Conservation (phyloP, 2,329 filamentous ascomycete species). For the Colletotrichum musicola region DNA sequence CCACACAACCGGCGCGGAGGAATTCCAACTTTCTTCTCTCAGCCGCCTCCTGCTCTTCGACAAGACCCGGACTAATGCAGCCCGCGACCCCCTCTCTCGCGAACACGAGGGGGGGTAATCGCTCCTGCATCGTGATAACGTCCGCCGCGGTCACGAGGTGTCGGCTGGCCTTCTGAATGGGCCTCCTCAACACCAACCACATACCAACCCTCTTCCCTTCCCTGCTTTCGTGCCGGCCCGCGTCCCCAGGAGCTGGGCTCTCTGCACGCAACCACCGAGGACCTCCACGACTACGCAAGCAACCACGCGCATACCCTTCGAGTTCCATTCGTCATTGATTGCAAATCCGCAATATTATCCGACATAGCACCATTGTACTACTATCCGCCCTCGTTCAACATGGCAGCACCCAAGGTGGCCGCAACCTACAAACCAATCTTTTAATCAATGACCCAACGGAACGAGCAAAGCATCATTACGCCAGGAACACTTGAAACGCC, state of each 20-base stretch:
- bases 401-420: background rate
- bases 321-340: slow-evolving; percentile 32
- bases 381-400: slow-evolving; percentile 10
- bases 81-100: background rate
- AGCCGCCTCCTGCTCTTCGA: slow-evolving; percentile 13
- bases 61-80: slow-evolving; percentile 7
- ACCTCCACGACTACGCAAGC: background rate
- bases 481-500: slow-evolving; percentile 32
- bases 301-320: background rate
- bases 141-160: background rate
- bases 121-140: slow-evolving; percentile 6
- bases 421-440: slow-evolving; percentile 14
- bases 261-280: slow-evolving; percentile 19
- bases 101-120: slow-evolving; percentile 1
- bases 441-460: slow-evolving; percentile 36
- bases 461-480: slow-evolving; percentile 38
- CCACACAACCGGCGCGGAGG: slow-evolving; percentile 4
- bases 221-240: slow-evolving; percentile 36
- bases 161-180: slow-evolving; percentile 1
- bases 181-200: background rate
- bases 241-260: slow-evolving; percentile 36
- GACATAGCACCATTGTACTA: background rate
- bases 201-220: background rate
- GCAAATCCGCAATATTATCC: slow-evolving; percentile 20
- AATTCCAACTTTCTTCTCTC: slow-evolving; percentile 3